phyloP scores from a whole-genome alignment of 805 yeast species.

The Pachysolen tannophilus region DNA sequence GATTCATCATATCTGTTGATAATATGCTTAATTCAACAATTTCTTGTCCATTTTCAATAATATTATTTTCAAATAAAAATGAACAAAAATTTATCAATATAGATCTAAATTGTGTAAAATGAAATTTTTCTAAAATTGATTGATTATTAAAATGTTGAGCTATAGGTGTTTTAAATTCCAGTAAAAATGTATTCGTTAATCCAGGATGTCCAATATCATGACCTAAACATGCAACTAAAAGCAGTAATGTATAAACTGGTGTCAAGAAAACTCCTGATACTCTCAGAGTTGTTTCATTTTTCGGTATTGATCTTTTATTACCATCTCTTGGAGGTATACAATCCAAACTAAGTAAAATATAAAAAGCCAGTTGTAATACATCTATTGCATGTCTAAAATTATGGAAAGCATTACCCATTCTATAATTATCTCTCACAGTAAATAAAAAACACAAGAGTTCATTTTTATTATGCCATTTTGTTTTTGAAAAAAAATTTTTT shows the following conservation, averaged over 20 bases:
- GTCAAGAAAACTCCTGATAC: background rate
- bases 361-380: constrained; percentile 85
- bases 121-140: constrained; percentile 79
- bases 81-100: constrained; percentile 41
- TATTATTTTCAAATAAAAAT: constrained; percentile 35
- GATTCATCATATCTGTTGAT: constrained; percentile 93
- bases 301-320: too few species aligned
- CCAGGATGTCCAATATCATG: constrained; percentile 98
- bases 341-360: constrained; percentile 38
- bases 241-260: constrained; percentile 7
- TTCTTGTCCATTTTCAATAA: background rate
- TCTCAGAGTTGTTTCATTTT: background rate
- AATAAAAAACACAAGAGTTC: constrained; percentile 52
- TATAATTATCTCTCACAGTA: constrained; percentile 69
- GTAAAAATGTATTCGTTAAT: constrained; percentile 71
- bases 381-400: constrained; percentile 95
- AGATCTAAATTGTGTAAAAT: constrained; percentile 53
- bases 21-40: constrained; percentile 30
- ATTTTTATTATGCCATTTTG: constrained; percentile 26
- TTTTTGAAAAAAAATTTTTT: background rate
- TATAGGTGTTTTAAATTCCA: constrained; percentile 51
- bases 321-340: constrained; percentile 23
- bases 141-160: constrained; percentile 52
- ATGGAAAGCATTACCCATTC: constrained; percentile 84
- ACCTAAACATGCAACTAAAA: constrained; percentile 69